Conservation (phyloP, 2,329 filamentous ascomycete species). For the Paramyrothecium sp. region DNA sequence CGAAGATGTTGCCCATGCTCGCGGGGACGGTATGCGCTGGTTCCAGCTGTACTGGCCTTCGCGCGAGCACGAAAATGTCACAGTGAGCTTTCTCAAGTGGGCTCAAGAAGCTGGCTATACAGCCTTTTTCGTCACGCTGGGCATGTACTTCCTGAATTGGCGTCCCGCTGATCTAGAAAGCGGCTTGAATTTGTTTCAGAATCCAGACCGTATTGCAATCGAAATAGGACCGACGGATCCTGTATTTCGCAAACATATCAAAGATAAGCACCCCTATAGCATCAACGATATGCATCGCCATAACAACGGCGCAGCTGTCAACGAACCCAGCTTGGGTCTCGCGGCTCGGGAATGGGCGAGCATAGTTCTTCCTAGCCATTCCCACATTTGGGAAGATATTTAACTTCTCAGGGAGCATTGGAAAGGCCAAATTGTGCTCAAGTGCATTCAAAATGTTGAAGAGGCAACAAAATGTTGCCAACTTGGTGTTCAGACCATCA, state of each 20-base stretch:
- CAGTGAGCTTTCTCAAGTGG: conserved; percentile 54
- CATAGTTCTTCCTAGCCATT: conserved; percentile 46
- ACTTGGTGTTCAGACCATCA: not conserved
- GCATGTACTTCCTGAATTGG: conserved; percentile 65
- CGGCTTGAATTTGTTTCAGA: conserved; percentile 54
- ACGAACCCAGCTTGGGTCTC: conserved; percentile 7
- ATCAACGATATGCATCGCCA: conserved; percentile 37
- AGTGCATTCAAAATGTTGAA: conserved; percentile 28
- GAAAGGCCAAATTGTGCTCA: conserved; percentile 53
- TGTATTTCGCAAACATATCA: conserved; percentile 56
- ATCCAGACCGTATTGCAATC: conserved; percentile 45
- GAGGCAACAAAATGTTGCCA: conserved; percentile 18
- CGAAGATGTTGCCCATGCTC: conserved; percentile 60
- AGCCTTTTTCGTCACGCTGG: conserved; percentile 64
- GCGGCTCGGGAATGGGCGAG: conserved; percentile 50
- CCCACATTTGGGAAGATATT: conserved; percentile 57
- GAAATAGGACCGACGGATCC: conserved; percentile 60
- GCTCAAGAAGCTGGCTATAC: conserved; percentile 58
- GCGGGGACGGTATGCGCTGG: conserved; percentile 56
- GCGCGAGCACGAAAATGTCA: conserved; percentile 54
- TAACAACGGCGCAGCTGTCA: conserved; percentile 12
- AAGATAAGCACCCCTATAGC: conserved; percentile 36
- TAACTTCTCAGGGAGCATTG: conserved; percentile 53
- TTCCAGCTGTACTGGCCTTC: conserved; percentile 69
- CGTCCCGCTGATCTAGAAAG: conserved; percentile 63